A percentile compares a stretch with the other conserved stretches of the same genome.
These are phyloP conservation scores for Ulvella scutata DNA, from an alignment of 139 green algal species.

Conservation along the genomic window DNA sequence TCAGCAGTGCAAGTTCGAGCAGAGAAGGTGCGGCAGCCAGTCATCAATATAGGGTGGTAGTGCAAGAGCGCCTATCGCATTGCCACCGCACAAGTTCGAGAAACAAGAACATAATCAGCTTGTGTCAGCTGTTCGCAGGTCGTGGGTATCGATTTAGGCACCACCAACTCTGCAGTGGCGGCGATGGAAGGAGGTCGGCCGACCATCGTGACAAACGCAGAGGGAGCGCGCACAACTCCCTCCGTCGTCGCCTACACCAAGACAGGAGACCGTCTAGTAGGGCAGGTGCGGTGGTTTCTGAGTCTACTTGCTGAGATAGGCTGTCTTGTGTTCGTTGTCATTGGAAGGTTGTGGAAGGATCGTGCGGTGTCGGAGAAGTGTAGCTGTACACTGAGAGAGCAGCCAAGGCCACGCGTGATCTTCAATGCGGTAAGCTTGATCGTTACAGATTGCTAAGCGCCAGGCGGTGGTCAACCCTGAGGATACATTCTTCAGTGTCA, in stretches of 20 bases:
- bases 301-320: background rate
- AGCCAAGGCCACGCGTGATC: too few species aligned
- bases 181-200: conserved; percentile 17
- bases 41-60: background rate
- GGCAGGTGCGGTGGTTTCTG: conserved; percentile 3
- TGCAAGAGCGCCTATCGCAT: background rate
- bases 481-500: conserved; percentile 53
- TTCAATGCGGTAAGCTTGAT: too few species aligned
- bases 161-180: conserved; percentile 41
- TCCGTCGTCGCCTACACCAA: conserved; percentile 22
- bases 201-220: conserved; percentile 11
- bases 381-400: too few species aligned
- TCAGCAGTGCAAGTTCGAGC: background rate
- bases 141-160: conserved; percentile 63
- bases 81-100: background rate
- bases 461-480: conserved; percentile 13
- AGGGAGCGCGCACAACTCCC: conserved; percentile 13
- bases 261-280: conserved; percentile 25
- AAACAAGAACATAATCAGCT: background rate
- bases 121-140: background rate
- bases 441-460: conserved; percentile 10
- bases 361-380: too few species aligned
- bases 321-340: background rate
- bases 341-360: background rate
- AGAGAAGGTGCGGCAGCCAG: background rate